These are phyloP conservation scores for Malus orientalis DNA, from an alignment of 306 rosid genomes.

Conservation along the genomic window DNA sequence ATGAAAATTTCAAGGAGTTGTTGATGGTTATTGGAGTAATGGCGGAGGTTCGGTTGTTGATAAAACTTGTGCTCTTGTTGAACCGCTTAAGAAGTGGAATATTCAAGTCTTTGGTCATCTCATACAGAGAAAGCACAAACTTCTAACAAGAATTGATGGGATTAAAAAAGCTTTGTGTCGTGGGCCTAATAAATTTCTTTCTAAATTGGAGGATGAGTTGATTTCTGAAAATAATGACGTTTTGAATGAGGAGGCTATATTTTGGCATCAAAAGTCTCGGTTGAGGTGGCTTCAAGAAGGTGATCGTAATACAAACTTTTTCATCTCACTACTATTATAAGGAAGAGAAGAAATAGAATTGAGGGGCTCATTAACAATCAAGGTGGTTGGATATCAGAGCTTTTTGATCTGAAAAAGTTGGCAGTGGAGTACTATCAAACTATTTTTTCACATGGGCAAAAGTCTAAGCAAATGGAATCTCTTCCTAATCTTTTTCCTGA, in stretches of 20 bases:
- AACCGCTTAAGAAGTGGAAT: neutral
- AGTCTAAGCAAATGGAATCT: no score
- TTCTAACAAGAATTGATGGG: neutral
- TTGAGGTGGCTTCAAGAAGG: neutral
- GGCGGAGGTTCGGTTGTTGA: neutral
- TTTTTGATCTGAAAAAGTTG: neutral
- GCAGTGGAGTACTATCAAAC: no score
- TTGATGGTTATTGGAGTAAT: neutral
- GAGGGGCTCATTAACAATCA: neutral
- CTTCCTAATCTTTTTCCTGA: no score
- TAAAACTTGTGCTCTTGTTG: neutral
- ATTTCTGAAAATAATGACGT: neutral
- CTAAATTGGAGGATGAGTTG: neutral
- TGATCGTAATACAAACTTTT: neutral
- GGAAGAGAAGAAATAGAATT: neutral
- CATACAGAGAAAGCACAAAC: neutral
- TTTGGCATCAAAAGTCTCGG: neutral
- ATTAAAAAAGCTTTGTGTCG: neutral
- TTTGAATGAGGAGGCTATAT: neutral
- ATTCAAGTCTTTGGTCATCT: neutral
- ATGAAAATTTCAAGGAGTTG: neutral
- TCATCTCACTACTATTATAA: neutral
- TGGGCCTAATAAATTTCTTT: neutral
- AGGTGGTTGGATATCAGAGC: neutral
- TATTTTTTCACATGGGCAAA: no score